phyloP scores from a whole-genome alignment of 2,329 filamentous ascomycete genomes.

The Paracoccidioides brasiliensis region DNA sequence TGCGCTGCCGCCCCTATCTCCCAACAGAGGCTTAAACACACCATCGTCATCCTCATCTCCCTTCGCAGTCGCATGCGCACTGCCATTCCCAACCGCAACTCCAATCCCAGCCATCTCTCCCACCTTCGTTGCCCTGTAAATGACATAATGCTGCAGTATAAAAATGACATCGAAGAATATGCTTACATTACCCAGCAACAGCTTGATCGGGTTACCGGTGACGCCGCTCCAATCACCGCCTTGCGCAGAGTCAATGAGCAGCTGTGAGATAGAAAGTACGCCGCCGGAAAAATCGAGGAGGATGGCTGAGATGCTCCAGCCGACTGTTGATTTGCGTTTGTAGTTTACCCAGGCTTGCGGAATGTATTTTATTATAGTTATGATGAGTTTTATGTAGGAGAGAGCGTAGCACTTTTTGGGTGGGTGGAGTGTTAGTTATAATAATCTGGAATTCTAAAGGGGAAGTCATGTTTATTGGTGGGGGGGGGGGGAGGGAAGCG shows the following conservation, averaged over 20 bases:
- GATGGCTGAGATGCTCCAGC: slow-evolving; percentile 79
- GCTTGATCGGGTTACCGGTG: slow-evolving; percentile 83
- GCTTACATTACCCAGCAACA: slow-evolving; percentile 71
- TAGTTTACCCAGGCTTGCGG: slow-evolving; percentile 78
- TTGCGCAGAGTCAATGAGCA: slow-evolving; percentile 71
- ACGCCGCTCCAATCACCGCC: slow-evolving; percentile 82
- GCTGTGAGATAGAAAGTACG: slow-evolving; percentile 65
- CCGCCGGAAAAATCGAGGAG: slow-evolving; percentile 74
- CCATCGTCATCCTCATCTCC: not conserved
- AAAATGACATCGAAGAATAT: slow-evolving; percentile 81
- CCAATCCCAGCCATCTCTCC: not conserved
- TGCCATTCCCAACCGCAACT: not conserved
- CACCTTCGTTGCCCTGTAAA: slow-evolving; percentile 43
- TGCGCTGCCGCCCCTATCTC: not conserved
- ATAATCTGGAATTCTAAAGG: slow-evolving; percentile 9
- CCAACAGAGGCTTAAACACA: not conserved
- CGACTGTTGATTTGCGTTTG: slow-evolving; percentile 67
- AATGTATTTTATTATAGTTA: slow-evolving; percentile 85
- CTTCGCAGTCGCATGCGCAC: no score
- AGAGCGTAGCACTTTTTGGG: slow-evolving; percentile 49
- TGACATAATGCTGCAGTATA: slow-evolving; percentile 72
- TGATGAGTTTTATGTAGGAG: slow-evolving; percentile 76
- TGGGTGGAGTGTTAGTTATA: not conserved
- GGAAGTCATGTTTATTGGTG: not conserved
- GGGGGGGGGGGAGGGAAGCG: not conserved